Percentiles rank a stretch among this genome's conserved stretches.
These are phyloP conservation scores for Lophium mytilinum DNA, from an alignment of 495 filamentous ascomycete species.

Conservation along the genomic window DNA sequence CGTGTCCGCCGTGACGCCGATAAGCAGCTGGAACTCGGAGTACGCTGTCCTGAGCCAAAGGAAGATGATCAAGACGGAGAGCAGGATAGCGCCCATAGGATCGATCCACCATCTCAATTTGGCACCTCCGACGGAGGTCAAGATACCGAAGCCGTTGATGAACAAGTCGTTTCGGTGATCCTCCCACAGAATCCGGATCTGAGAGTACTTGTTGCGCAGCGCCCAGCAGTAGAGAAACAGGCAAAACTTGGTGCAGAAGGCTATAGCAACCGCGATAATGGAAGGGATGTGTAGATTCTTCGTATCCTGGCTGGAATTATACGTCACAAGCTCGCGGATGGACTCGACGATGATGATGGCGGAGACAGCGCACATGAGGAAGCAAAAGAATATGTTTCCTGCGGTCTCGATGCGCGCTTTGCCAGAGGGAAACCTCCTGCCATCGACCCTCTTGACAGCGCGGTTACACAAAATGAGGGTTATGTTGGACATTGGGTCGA, in stretches of 20 bases:
- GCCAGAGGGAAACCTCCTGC: constrained; percentile 83
- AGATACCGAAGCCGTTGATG: constrained; percentile 68
- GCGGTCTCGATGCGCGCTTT: constrained; percentile 94
- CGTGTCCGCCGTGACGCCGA: constrained; percentile 79
- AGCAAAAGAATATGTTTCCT: constrained; percentile 95
- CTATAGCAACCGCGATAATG: constrained; percentile 76
- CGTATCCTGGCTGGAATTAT: constrained; percentile 28
- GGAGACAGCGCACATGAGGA: constrained; percentile 89
- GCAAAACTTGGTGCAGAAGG: constrained; percentile 72
- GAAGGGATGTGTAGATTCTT: constrained; percentile 69
- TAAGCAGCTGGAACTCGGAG: constrained; percentile 78
- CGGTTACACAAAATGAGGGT: constrained; percentile 82
- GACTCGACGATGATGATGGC: constrained; percentile 87
- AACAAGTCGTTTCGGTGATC: constrained; percentile 42
- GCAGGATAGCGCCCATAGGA: constrained; percentile 78
- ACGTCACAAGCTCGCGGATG: constrained; percentile 51
- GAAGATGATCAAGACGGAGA: constrained; percentile 64
- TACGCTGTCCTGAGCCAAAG: constrained; percentile 85
- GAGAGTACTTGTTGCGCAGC: constrained; percentile 77
- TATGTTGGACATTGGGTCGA: constrained; percentile 87
- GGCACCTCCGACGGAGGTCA: constrained; percentile 78
- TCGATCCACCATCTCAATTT: constrained; percentile 95
- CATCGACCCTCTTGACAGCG: constrained; percentile 80
- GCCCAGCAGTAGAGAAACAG: constrained; percentile 92
- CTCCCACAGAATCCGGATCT: constrained; percentile 82